Evolutionary conservation across 441 rosid species (phyloP), one percentile per base, ranked within the genome.

Genomic region (Hypseocharis bilobata): DNA sequence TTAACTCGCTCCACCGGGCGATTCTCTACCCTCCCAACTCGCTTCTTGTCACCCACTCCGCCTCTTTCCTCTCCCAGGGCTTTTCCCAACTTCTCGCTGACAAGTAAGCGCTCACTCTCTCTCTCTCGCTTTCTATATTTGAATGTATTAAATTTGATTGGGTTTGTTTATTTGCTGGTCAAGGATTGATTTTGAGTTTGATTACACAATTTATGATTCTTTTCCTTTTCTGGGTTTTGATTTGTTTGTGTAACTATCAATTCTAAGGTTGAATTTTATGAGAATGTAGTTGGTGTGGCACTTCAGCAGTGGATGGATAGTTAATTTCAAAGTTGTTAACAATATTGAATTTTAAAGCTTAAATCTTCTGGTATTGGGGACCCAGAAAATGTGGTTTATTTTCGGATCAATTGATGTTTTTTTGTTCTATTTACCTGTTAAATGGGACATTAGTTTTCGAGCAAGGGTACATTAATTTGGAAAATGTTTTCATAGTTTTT

Each of bases 1-100:
- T 93, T 63, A 82, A 74, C 82, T 88, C 95, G 16, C 97, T 93
- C 68, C 96, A 87, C 75, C 88, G 96, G 64, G 93, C 96, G 38
- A 81, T 93, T 70, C 78, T 85, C 61, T 91, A 77, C 67, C 93
- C 91, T 66, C 98, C 88, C 6, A 90, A 90, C 84, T 90, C 95
- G 14, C 77, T 93, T 72, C 87, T 90, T 64, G 80, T 93, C 17
- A 69, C 87, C 25, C 96, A 90, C 82, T 90, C 95, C 64, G 96
- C 97, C 68, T 76, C 97, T 60, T 90, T 81, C 72, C 95, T 90
- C 64, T 76, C 87, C 54, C 91, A 87, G 78, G 98, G 95, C 47
- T 82, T 93, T 79, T 88, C 88, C 64, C 84, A 88, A 66, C 97
- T 93, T 69, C 86, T 86, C 58, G 70, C 86, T 3, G 97, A 91